These are phyloP conservation scores for Pseudoneurospora amorphoporcata DNA, from an alignment of 495 filamentous ascomycete species.

Conservation along the genomic window DNA sequence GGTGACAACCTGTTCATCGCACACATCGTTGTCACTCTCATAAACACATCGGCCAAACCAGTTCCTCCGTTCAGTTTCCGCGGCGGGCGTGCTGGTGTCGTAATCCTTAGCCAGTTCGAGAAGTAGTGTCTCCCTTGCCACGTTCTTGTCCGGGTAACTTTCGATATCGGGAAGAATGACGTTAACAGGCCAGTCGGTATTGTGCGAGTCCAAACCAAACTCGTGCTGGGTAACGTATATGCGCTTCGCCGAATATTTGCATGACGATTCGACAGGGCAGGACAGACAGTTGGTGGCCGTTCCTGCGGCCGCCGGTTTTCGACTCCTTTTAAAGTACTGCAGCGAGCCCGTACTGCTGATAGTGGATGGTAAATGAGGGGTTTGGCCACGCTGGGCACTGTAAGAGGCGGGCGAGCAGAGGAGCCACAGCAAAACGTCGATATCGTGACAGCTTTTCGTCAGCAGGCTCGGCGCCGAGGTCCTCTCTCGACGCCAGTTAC, in stretches of 20 bases:
- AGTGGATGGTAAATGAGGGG: slow-evolving; percentile 61
- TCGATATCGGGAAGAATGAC: slow-evolving; percentile 90
- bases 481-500: slow-evolving; percentile 82
- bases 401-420: slow-evolving; percentile 52
- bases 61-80: slow-evolving; percentile 48
- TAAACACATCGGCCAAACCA: slow-evolving; percentile 96
- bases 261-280: slow-evolving; percentile 59
- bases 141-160: slow-evolving; percentile 41
- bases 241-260: slow-evolving; percentile 71
- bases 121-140: slow-evolving; percentile 31
- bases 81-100: slow-evolving; percentile 33
- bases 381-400: slow-evolving; percentile 15
- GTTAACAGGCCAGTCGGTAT: slow-evolving; percentile 69
- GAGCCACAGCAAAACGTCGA: slow-evolving; percentile 86
- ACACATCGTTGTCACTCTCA: slow-evolving; percentile 83
- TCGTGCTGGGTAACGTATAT: slow-evolving; percentile 56
- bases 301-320: slow-evolving; percentile 67
- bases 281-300: slow-evolving; percentile 78
- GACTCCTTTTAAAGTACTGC: slow-evolving; percentile 57
- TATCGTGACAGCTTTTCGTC: slow-evolving; percentile 91
- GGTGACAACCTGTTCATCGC: slow-evolving; percentile 83
- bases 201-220: slow-evolving; percentile 40
- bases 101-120: slow-evolving; percentile 60
- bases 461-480: slow-evolving; percentile 66
- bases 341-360: slow-evolving; percentile 64